Evolutionary conservation across 768 basidiomycete species (phyloP).

Genomic region (Russula emetica): DNA sequence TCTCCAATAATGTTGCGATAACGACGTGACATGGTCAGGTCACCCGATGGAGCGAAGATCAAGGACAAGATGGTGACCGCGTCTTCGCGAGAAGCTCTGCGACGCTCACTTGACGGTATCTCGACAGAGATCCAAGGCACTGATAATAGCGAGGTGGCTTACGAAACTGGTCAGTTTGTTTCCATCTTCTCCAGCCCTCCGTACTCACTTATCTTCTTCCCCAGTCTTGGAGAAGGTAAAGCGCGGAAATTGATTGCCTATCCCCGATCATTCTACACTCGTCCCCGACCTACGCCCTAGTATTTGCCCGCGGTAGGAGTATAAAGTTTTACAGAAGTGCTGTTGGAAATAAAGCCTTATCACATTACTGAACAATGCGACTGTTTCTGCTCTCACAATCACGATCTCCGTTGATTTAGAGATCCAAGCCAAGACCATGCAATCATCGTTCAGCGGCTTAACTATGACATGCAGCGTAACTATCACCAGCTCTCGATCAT

Average conservation of each 20-base stretch:
- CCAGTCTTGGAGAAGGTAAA: conserved; percentile 33
- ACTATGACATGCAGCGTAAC: not conserved
- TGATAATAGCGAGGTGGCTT: conserved; percentile 65
- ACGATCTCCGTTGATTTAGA: not conserved
- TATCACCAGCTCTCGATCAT: not conserved
- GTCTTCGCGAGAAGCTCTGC: conserved; percentile 79
- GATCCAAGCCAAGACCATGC: not conserved
- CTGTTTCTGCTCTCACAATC: not conserved
- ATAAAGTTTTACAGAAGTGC: conserved; percentile 31
- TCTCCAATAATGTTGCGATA: not conserved
- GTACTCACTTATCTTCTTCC: not conserved
- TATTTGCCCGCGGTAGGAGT: conserved; percentile 26
- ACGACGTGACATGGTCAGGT: conserved; percentile 48
- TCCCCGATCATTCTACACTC: not conserved
- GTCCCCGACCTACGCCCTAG: conserved; percentile 1
- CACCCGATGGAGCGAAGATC: conserved; percentile 78
- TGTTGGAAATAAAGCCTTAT: conserved; percentile 26
- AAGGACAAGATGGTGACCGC: conserved; percentile 94
- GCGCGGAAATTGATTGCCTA: conserved; percentile 27
- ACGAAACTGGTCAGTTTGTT: conserved; percentile 51
- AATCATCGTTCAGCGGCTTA: not conserved
- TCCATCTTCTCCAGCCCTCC: not conserved
- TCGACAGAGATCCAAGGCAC: conserved; percentile 82
- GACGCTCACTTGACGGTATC: conserved; percentile 69
- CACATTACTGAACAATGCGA: conserved; percentile 19